These are phyloP conservation scores for Russula dissimulans DNA, from an alignment of 768 basidiomycete genomes.

Conservation along the genomic window DNA sequence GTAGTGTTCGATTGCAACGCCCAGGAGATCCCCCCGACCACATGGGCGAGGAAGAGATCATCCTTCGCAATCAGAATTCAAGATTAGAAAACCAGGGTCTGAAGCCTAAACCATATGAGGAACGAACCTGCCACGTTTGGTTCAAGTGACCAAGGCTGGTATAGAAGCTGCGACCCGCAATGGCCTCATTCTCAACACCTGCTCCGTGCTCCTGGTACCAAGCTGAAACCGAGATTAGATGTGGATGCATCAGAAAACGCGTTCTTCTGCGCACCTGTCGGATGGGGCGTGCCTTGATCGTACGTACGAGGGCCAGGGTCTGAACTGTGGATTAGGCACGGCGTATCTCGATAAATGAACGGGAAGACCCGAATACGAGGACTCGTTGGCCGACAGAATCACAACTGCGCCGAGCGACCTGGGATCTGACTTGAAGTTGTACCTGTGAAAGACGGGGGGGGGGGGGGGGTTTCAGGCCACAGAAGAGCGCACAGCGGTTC, in stretches of 20 bases:
- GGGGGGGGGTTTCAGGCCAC: background rate
- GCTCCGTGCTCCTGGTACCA: conserved; percentile 78
- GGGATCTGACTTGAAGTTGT: conserved; percentile 41
- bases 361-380: conserved; percentile 32
- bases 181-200: conserved; percentile 41
- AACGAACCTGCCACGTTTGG: conserved; percentile 63
- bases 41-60: conserved; percentile 57
- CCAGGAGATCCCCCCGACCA: conserved; percentile 72
- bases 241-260: background rate
- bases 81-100: background rate
- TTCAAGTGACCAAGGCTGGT: conserved; percentile 73
- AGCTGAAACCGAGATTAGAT: conserved; percentile 34
- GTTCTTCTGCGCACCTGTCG: conserved; percentile 44
- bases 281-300: conserved; percentile 68
- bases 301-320: conserved; percentile 42
- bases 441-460: conserved; percentile 23
- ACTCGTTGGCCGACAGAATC: conserved; percentile 38
- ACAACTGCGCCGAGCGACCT: conserved; percentile 36
- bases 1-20: conserved; percentile 62
- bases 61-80: conserved; percentile 35
- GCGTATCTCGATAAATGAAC: background rate
- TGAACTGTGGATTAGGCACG: conserved; percentile 25
- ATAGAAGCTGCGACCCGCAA: conserved; percentile 73
- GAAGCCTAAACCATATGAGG: background rate
- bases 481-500: conserved; percentile 6